Evolutionary conservation across 2,329 filamentous ascomycete genomes (phyloP).

Genomic region (Thyridium curvatum): DNA sequence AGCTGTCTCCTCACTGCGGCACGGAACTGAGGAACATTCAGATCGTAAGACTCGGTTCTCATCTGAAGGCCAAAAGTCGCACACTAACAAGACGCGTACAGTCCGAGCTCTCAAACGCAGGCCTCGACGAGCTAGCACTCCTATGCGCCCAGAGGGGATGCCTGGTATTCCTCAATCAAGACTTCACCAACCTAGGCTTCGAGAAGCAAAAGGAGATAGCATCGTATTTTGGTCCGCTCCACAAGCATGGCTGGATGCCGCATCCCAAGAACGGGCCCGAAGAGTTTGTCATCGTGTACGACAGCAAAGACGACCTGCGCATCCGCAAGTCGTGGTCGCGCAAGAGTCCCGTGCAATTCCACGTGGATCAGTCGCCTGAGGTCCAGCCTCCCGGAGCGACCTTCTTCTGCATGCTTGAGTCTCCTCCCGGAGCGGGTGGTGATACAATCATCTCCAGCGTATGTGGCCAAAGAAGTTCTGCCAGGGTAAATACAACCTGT

Average conservation of each 20-base stretch:
- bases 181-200: slow-evolving; percentile 13
- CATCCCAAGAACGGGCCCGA: slow-evolving; percentile 13
- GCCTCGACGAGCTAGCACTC: slow-evolving; percentile 13
- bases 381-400: slow-evolving; percentile 10
- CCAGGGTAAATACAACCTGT: background rate
- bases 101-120: slow-evolving; percentile 8
- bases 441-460: slow-evolving; percentile 11
- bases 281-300: slow-evolving; percentile 16
- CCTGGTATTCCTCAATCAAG: slow-evolving; percentile 12
- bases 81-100: no score
- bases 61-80: no score
- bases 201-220: slow-evolving; percentile 12
- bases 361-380: slow-evolving; percentile 16
- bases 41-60: no score
- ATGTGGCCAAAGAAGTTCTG: background rate
- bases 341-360: slow-evolving; percentile 16
- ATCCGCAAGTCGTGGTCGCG: slow-evolving; percentile 15
- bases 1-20: slow-evolving; percentile 18
- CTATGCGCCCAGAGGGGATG: slow-evolving; percentile 13
- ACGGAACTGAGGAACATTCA: slow-evolving; percentile 16
- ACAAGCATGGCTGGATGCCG: slow-evolving; percentile 16
- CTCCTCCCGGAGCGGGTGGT: slow-evolving; percentile 8
- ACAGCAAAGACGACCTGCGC: slow-evolving; percentile 13
- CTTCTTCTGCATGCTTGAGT: slow-evolving; percentile 12
- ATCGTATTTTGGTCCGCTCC: slow-evolving; percentile 14